Evolutionary conservation across 2,329 filamentous ascomycete species (phyloP).

Genomic region (Leptographium flavum): DNA sequence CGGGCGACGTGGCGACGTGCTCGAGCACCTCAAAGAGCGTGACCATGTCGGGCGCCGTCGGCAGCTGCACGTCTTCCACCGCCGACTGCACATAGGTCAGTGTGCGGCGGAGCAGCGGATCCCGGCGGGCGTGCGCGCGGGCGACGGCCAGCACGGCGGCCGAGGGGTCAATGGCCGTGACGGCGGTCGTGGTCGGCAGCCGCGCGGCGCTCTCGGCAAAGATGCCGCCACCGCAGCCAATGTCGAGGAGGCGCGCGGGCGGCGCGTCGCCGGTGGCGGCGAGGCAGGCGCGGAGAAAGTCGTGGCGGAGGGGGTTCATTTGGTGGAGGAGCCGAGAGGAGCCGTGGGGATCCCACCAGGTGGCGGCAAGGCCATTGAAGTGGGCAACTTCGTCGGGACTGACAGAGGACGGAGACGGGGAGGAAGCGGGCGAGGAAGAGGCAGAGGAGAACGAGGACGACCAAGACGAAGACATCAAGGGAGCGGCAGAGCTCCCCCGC

Average conservation of each 20-base stretch:
- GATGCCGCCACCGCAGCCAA: conserved; percentile 92
- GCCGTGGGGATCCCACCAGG: conserved; percentile 95
- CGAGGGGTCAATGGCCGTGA: conserved; percentile 68
- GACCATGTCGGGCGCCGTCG: conserved; percentile 54
- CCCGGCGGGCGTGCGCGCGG: conserved; percentile 58
- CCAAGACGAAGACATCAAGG: no score
- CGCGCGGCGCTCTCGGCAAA: conserved; percentile 81
- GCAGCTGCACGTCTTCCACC: conserved; percentile 49
- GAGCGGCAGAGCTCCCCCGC: no score
- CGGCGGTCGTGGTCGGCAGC: conserved; percentile 43
- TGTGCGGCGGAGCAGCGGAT: conserved; percentile 43
- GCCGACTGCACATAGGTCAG: conserved; percentile 63
- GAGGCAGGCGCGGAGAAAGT: conserved; percentile 70
- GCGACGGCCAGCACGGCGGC: conserved; percentile 63
- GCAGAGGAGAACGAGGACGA: conserved; percentile 12
- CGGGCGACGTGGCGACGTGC: conserved; percentile 61
- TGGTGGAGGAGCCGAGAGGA: conserved; percentile 85
- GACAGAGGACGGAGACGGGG: conserved; percentile 46
- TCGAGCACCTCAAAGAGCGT: conserved; percentile 91
- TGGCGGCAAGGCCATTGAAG: conserved; percentile 83
- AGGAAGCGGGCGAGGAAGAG: neutral
- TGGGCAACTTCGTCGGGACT: conserved; percentile 83
- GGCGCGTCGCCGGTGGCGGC: conserved; percentile 19
- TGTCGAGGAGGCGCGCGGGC: conserved; percentile 49
- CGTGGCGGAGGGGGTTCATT: conserved; percentile 94